Evolutionary conservation across 2,329 filamentous ascomycete species (phyloP), one percentile per base, ranked within the genome.

Genomic region (Cercospora beticola): DNA sequence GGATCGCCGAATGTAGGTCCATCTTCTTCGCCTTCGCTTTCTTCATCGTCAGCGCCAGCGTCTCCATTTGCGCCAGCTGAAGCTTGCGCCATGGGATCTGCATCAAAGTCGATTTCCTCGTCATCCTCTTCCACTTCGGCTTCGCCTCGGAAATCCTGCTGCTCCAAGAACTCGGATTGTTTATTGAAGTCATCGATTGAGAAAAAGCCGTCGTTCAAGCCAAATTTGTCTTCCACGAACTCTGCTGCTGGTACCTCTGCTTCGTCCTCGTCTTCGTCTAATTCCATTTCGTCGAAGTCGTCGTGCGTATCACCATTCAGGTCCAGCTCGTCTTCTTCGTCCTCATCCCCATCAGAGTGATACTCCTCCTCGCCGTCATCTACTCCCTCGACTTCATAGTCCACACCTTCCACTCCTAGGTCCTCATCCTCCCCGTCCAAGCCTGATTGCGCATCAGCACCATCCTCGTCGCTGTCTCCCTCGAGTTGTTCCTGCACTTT

Each of bases 111-210:
- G 66, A 98, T 83, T 73, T 96, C 93, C 59, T 96, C 92, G 63
- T 97, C 93, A 78, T 90, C 93, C 69, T 87, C 91, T 63, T 85
- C 86, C 70, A 90, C 91, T 66, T 90, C 90, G 74, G 91, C 89
- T 73, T 94, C 92, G 30, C 91, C 93, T 71, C 87, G 86, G 30
- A 87, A 87, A 78, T 98, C 94, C 79, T 93, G 91, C 72, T 92
- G 89, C 80, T 99, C 95, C 60, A 97, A 89, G 77, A 90, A 91
- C 76, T 97, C 92, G 1, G 93, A 92, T 78, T 96, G 92, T 78
- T 90, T 92, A 84, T 99, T 99, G 86, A 99, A 99, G 68, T 96
- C 89, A 76, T 98, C 94, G 75, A 99, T 94, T 16, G 93, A 97
- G 82, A 99, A 99, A 83, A 99, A 99, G 5, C 93, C 94, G 77